These are phyloP conservation scores for Apiotrichum mycotoxinovorans DNA, from an alignment of 1,284 basidiomycete genomes.

Conservation along the genomic window DNA sequence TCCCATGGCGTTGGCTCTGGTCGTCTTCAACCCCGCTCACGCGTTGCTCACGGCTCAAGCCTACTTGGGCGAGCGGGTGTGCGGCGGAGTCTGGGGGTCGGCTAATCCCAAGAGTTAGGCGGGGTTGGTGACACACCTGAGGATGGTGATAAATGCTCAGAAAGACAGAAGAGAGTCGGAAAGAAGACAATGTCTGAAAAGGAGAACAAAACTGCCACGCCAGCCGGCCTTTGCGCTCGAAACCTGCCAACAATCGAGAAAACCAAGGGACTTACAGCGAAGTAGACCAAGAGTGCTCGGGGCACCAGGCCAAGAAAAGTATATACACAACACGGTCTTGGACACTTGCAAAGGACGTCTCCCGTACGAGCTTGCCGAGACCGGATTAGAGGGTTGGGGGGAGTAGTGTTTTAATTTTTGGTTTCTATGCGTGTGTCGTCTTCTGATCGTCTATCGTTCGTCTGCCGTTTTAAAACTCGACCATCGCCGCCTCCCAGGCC, in stretches of 20 bases:
- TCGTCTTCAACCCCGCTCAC: conserved; percentile 23
- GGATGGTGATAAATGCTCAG: neutral
- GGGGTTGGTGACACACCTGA: neutral
- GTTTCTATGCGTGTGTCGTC: conserved; percentile 4
- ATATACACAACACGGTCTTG: conserved; percentile 5
- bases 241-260: neutral
- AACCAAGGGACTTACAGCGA: conserved; percentile 13
- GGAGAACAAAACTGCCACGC: neutral
- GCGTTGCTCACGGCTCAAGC: conserved; percentile 26
- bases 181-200: neutral
- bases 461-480: conserved; percentile 12
- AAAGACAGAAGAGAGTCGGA: neutral
- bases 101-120: conserved; percentile 7
- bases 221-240: neutral
- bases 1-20: conserved; percentile 5
- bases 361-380: neutral
- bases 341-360: neutral
- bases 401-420: conserved; percentile 6
- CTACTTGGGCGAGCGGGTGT: conserved; percentile 22
- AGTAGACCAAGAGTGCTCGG: neutral
- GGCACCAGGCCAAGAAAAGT: conserved; percentile 2
- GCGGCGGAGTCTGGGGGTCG: conserved; percentile 23
- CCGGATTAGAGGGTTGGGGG: conserved; percentile 1
- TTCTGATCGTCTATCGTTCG: conserved; percentile 2
- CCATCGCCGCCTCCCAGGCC: conserved; percentile 22